Evolutionary conservation across 2,329 filamentous ascomycete genomes (phyloP).

Genomic region (Verticillium dahliae): DNA sequence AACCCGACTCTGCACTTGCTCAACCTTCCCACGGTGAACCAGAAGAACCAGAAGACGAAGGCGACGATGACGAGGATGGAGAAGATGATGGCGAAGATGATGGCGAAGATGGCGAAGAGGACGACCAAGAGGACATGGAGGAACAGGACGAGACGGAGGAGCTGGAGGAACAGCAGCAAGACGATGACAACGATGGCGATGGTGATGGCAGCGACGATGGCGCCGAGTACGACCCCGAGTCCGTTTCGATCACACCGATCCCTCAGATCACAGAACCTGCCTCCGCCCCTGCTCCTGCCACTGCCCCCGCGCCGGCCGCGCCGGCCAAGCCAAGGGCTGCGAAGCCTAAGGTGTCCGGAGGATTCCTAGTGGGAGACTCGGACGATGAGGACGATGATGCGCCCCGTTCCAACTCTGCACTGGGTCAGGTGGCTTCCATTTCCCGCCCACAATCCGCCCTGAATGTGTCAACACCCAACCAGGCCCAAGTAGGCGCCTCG

Average conservation of each 20-base stretch:
- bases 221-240: conserved; percentile 52
- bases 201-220: conserved; percentile 41
- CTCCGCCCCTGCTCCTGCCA: conserved; percentile 21
- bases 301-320: conserved; percentile 15
- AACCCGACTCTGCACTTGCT: conserved; percentile 34
- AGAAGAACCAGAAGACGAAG: not conserved
- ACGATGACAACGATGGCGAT: not conserved
- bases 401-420: conserved; percentile 2
- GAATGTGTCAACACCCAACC: conserved; percentile 10
- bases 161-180: not conserved
- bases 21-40: conserved; percentile 31
- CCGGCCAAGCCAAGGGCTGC: conserved; percentile 18
- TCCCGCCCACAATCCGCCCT: conserved; percentile 8
- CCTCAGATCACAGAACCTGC: conserved; percentile 21
- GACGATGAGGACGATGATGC: conserved; percentile 44
- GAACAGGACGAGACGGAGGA: not conserved
- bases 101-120: not conserved
- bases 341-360: conserved; percentile 55
- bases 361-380: conserved; percentile 54
- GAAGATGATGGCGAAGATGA: not conserved
- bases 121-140: not conserved
- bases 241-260: conserved; percentile 32
- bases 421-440: conserved; percentile 4
- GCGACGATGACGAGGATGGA: not conserved
- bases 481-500: conserved; percentile 6